phyloP scores from a whole-genome alignment of 2,329 filamentous ascomycete genomes.

The Aspergillus sp. region DNA sequence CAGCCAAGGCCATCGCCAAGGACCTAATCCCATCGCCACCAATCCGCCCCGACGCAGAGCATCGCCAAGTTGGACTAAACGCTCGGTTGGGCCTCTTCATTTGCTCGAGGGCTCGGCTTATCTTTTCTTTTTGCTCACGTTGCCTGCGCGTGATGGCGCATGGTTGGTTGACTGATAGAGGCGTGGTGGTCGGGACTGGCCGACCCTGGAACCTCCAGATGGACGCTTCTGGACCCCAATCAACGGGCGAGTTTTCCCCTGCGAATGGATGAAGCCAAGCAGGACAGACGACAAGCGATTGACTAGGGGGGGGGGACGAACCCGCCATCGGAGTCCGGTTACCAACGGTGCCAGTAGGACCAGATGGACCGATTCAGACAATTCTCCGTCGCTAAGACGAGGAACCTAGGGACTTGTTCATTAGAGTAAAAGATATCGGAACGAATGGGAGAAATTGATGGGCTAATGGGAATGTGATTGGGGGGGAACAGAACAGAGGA shows the following conservation, averaged over 20 bases:
- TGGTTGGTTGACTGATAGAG: background rate
- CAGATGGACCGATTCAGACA: no score
- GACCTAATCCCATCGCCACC: background rate
- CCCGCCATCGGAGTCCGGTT: background rate
- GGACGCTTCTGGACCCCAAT: background rate
- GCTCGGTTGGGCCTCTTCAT: background rate
- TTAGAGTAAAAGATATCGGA: background rate
- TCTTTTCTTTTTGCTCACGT: background rate
- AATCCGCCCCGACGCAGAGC: background rate
- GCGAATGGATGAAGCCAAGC: no score
- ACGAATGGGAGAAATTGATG: no score
- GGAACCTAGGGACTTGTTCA: background rate
- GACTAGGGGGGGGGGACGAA: no score
- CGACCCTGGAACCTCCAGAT: background rate
- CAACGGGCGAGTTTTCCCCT: background rate
- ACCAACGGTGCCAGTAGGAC: background rate
- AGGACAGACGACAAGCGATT: background rate
- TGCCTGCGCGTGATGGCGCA: background rate
- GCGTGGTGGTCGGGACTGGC: background rate
- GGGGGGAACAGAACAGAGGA: no score
- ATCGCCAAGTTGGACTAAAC: constrained; percentile 10
- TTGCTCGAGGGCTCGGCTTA: background rate
- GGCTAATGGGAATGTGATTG: no score
- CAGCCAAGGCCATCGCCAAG: constrained; percentile 22
- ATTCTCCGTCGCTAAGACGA: no score